These are phyloP conservation scores for Boletus eberwhitei DNA, from an alignment of 768 basidiomycete genomes.

Conservation along the genomic window DNA sequence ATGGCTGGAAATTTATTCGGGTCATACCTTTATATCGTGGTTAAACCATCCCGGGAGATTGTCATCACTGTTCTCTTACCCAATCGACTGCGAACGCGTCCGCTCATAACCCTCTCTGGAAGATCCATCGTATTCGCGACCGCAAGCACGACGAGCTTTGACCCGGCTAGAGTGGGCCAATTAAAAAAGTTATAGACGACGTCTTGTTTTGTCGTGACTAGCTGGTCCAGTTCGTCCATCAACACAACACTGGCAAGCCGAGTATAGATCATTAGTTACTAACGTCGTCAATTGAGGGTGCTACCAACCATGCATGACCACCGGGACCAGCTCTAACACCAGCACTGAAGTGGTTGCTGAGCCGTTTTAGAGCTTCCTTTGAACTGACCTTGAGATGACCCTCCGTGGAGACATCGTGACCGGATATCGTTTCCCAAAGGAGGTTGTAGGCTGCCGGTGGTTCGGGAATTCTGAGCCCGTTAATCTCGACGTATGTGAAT, in stretches of 20 bases:
- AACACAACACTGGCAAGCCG: constrained; percentile 72
- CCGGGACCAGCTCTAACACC: constrained; percentile 67
- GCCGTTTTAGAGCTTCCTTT: constrained; percentile 78
- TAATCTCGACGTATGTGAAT: constrained; percentile 97
- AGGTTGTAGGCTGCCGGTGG: constrained; percentile 89
- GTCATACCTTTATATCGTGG: constrained; percentile 61
- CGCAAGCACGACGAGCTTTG: constrained; percentile 90
- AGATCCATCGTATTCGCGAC: constrained; percentile 99
- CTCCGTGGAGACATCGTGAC: constrained; percentile 60
- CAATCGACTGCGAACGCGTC: constrained; percentile 87
- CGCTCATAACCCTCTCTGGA: constrained; percentile 90
- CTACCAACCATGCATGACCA: constrained; percentile 79
- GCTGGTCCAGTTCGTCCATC: constrained; percentile 98
- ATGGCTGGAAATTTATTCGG: constrained; percentile 90
- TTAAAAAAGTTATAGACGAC: constrained; percentile 99
- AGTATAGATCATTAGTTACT: neutral
- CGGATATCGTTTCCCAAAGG: constrained; percentile 91
- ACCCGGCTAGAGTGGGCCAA: constrained; percentile 89
- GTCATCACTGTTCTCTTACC: constrained; percentile 45
- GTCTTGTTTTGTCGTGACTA: constrained; percentile 94
- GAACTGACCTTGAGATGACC: constrained; percentile 65
- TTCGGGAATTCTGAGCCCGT: constrained; percentile 90
- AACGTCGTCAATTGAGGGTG: neutral
- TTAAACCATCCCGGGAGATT: neutral
- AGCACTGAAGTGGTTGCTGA: constrained; percentile 75